Evolutionary conservation across 805 yeast genomes (phyloP), one percentile per base, ranked within the genome.

Genomic region (Candida railenensis): DNA sequence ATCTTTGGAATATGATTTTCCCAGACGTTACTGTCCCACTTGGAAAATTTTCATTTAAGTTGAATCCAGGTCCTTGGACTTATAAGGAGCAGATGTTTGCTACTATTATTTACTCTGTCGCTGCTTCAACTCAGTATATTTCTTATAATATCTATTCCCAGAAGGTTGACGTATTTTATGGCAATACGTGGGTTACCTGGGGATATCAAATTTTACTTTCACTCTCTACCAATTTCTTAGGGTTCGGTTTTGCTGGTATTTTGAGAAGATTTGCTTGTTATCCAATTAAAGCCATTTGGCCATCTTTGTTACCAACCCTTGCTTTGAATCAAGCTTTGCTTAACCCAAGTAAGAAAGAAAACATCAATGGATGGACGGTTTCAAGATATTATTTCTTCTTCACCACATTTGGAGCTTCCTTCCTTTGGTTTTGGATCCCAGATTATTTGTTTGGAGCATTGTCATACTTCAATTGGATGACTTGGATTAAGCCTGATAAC

Each of bases 61-160:
- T 82, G 45, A 81, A 81, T 58, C 85, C 84, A 2, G 85, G 87
- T 9, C 84, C 85, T 11, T 84, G 86, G 84, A 66, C 72, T 22
- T 69, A 61, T 51, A 83, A 83, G 57, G 88, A 83, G 55, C 89
- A 83, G 59, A 80, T 82, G 82, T 71, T 84, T 48, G 69, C 84
- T 1, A 78, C 88, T 5, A 56, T 73, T 22, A 66, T 67, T 55
- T 67, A 57, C 54, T 59, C 68, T 36, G 68, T 70, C 21, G 66
- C 70, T 37, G 55, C 57, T 32, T 53, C 65, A 33, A 53, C 55
- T 45, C 52, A 58, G 40, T 66, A 48, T 32, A 57, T 53, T n/a
- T 33, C 51, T 2, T 54, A 41, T 39, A 59, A 58, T 44, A 57
- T 60, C 38, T 53, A 51, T 14, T 58, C 53, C 9, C 55, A 50